Base-by-base conservation (phyloP, 495 filamentous ascomycete species). In the Penicillium lagena region DNA sequence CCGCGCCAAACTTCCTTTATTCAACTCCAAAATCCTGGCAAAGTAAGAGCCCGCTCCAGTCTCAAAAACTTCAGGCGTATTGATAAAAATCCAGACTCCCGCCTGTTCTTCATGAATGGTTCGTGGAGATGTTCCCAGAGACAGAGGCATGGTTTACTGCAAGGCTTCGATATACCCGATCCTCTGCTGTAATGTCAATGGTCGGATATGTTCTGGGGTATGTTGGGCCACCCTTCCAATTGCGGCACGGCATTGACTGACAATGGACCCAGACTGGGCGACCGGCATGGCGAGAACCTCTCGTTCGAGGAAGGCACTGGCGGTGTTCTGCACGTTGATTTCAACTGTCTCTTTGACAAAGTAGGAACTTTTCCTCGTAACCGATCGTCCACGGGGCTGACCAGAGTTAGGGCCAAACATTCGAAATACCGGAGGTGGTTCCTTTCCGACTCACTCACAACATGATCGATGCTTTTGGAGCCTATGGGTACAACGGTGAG, bases 341-440 rank as follows among this genome's bases (percentile, higher is more conserved):
- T 99, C 77, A 99, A 99, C 67, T 99, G 93, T 67, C 84, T 99
- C 14, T 99, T 99, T 64, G 94, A 99, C 72, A 99, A 97, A 70
- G 68, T 72, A 49, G 36, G 47, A 29, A 7, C 2, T 22, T 4
- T 22, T 22, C 4, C 22, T 22, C 22, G 22, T 22, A 22, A 22
- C 22, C 6, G 22, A 22, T 22, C 22, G 22, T 22, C 22, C 22
- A 3, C 22, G 22, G n/a, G 17, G 43, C 46, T 56, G n/a, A 60
- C 35, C 31, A 11, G 13, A 29, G 5, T 29, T 29, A 72, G 61
- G 93, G 94, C 9, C 79, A 91, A 47, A 96, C 90, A 0, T 97
- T 99, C 55, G 86, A 89, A 46, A 90, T 91, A 70, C 91, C 93
- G 0, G 93, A 99, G 60, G 71, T 84, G 37, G 93, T 99, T 12